phyloP scores from a whole-genome alignment of 2,329 filamentous ascomycete genomes.

The Ascochyta pisi region DNA sequence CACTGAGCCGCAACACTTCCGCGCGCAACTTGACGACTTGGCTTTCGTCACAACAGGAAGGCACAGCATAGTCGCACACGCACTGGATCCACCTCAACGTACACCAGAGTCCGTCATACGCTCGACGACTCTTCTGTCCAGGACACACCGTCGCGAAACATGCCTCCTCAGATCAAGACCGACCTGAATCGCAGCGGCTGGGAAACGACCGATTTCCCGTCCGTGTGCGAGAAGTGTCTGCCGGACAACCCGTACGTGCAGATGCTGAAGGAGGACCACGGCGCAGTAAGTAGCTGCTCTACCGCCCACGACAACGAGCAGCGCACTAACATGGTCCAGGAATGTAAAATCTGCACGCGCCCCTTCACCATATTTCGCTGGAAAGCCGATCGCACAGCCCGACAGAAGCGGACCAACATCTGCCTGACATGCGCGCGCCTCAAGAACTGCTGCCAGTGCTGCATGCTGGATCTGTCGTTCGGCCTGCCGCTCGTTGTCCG shows the following conservation, averaged over 20 bases:
- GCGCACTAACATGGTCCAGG: conserved; percentile 61
- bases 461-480: conserved; percentile 97
- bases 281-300: conserved; percentile 70
- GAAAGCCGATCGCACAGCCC: conserved; percentile 89
- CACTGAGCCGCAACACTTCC: background rate
- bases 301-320: conserved; percentile 79
- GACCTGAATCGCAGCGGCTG: conserved; percentile 94
- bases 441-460: conserved; percentile 99
- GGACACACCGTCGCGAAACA: conserved; percentile 43
- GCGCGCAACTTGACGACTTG: background rate
- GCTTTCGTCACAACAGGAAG: conserved; percentile 4
- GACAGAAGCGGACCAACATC: conserved; percentile 92
- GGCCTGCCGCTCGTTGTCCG: conserved; percentile 93
- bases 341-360: conserved; percentile 79
- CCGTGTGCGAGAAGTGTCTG: conserved; percentile 89
- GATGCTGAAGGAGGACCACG: conserved; percentile 98
- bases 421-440: conserved; percentile 95
- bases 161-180: conserved; percentile 94
- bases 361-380: conserved; percentile 96
- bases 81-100: conserved; percentile 3
- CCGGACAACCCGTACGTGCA: conserved; percentile 98
- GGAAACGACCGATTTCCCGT: conserved; percentile 92
- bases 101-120: conserved; percentile 13
- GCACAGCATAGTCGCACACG: conserved; percentile 4
- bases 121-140: background rate